A percentile compares a stretch with the other conserved stretches of the same genome.
Conservation (phyloP, 1,284 basidiomycete genomes). For the Thecaphora thlaspeos region DNA sequence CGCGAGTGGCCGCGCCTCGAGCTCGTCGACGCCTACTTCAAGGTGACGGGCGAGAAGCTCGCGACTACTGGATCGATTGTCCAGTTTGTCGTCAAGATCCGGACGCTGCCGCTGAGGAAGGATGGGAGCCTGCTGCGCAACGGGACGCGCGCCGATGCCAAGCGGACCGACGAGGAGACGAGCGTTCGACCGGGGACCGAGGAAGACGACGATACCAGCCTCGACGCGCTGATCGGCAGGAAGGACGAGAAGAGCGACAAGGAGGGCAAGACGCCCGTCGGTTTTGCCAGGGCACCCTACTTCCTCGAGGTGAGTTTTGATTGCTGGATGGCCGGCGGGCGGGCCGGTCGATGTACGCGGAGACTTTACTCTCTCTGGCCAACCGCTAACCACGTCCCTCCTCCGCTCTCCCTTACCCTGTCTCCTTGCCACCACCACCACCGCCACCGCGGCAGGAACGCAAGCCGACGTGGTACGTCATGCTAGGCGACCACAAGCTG, state of each 20-base stretch:
- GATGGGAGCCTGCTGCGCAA: conserved; percentile 43
- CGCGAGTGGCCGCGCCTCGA: conserved; percentile 77
- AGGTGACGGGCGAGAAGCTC: conserved; percentile 77
- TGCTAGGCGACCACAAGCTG: conserved; percentile 85
- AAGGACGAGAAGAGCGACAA: conserved; percentile 19
- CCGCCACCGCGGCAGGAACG: conserved; percentile 51
- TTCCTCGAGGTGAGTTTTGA: conserved; percentile 81
- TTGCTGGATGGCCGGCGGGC: too few species aligned
- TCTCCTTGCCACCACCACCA: too few species aligned
- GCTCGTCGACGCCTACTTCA: conserved; percentile 80
- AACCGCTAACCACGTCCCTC: too few species aligned
- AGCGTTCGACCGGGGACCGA: conserved; percentile 45
- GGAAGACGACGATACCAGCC: conserved; percentile 29
- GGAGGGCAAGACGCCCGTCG: conserved; percentile 61
- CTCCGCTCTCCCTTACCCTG: too few species aligned
- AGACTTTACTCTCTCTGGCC: too few species aligned
- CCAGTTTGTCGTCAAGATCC: conserved; percentile 78
- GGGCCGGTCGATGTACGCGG: too few species aligned
- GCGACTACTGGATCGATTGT: conserved; percentile 88
- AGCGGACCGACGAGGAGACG: conserved; percentile 58
- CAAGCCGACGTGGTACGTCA: conserved; percentile 59
- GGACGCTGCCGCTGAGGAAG: conserved; percentile 65
- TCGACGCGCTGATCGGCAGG: conserved; percentile 10
- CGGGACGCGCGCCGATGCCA: conserved; percentile 40
- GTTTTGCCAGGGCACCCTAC: conserved; percentile 82